phyloP scores from a whole-genome alignment of 2,329 filamentous ascomycete genomes.

The Colletotrichum camelliae region DNA sequence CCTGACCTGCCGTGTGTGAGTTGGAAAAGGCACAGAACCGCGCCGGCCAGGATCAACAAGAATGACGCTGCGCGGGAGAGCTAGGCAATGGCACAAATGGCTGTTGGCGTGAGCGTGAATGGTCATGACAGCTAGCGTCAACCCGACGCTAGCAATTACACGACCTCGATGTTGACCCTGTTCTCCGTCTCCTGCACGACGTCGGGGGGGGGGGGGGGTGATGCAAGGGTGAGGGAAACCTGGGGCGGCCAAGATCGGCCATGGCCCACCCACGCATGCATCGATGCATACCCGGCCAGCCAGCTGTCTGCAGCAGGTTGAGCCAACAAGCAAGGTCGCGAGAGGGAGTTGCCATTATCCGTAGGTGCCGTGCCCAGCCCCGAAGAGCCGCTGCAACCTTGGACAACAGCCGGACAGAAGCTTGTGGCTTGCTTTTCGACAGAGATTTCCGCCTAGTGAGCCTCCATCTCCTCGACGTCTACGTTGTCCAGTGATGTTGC shows the following conservation, averaged over 20 bases:
- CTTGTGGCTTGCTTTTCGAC: background rate
- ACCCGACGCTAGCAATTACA: background rate
- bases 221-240: constrained; percentile 15
- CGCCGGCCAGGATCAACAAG: background rate
- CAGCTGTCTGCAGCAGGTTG: background rate
- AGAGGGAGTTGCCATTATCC: background rate
- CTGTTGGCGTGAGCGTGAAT: background rate
- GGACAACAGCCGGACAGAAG: background rate
- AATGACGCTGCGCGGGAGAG: background rate
- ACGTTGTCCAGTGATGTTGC: background rate
- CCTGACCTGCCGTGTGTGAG: background rate
- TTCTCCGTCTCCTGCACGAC: background rate
- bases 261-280: constrained; percentile 11
- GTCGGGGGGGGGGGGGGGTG: background rate
- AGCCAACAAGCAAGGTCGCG: constrained; percentile 3
- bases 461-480: background rate
- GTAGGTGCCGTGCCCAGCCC: constrained; percentile 4
- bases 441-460: background rate
- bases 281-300: background rate
- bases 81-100: background rate
- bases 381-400: background rate
- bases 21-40: background rate
- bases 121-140: background rate
- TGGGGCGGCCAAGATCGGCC: constrained; percentile 20
- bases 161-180: background rate